Percentiles rank a stretch among this genome's conserved stretches.
Conservation (phyloP, 2,329 filamentous ascomycete genomes). For the Colletotrichum endophyticum region DNA sequence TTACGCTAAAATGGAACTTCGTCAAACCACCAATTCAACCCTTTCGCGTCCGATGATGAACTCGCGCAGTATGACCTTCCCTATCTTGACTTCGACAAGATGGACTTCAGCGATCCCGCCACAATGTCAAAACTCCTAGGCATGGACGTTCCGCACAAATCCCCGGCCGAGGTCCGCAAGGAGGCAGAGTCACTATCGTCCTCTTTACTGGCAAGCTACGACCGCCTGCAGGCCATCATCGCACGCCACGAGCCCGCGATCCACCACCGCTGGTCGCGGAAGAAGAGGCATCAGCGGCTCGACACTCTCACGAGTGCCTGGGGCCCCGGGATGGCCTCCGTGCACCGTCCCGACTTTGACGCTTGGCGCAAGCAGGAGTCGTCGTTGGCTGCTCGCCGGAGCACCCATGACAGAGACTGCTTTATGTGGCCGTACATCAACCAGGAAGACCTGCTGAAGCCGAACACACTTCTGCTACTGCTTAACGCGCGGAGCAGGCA, state of each 20-base stretch:
- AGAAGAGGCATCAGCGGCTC: neutral
- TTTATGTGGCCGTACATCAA: constrained; percentile 62
- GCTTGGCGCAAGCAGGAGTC: neutral
- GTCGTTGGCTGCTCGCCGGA: neutral
- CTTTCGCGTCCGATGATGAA: neutral
- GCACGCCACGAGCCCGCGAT: neutral
- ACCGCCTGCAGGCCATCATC: neutral
- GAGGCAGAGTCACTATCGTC: neutral
- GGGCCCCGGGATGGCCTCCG: neutral
- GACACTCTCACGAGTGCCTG: neutral
- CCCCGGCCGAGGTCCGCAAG: neutral
- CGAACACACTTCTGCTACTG: constrained; percentile 51
- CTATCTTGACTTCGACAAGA: neutral
- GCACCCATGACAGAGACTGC: constrained; percentile 23
- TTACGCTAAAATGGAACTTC: neutral
- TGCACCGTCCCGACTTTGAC: neutral
- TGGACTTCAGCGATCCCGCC: neutral
- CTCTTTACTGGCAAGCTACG: neutral
- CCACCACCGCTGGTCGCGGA: neutral
- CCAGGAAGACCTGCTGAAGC: constrained; percentile 54
- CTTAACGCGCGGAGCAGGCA: constrained; percentile 56
- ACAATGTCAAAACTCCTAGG: neutral
- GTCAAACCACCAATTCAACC: neutral
- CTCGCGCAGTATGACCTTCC: neutral
- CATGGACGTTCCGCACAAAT: neutral